Evolutionary conservation across 495 filamentous ascomycete species (phyloP).

Genomic region (Neurospora tetraspora): DNA sequence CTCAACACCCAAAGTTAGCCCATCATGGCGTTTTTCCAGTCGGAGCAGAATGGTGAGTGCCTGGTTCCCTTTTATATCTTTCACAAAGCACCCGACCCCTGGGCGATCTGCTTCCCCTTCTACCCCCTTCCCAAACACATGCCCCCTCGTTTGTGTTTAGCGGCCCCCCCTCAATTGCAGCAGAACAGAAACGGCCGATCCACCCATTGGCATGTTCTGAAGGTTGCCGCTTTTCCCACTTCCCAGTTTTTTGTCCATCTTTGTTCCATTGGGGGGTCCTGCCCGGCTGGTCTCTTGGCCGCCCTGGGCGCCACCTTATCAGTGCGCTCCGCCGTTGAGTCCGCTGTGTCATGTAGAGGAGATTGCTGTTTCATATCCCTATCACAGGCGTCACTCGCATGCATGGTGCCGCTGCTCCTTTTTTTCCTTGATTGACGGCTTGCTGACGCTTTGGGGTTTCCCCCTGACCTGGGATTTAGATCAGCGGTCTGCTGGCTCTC

Average conservation of each 20-base stretch:
- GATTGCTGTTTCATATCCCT: constrained; percentile 42
- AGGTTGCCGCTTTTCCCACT: constrained; percentile 12
- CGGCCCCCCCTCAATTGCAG: constrained; percentile 10
- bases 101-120: constrained; percentile 2
- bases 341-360: constrained; percentile 41
- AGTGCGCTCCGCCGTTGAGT: constrained; percentile 27
- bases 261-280: constrained; percentile 10
- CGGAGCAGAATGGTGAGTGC: constrained; percentile 24
- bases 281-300: neutral
- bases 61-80: constrained; percentile 5
- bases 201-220: constrained; percentile 14
- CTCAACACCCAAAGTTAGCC: constrained; percentile 2
- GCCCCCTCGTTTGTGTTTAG: neutral
- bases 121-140: neutral
- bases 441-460: constrained; percentile 26
- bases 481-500: constrained; percentile 38
- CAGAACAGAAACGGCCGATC: constrained; percentile 6
- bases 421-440: constrained; percentile 8
- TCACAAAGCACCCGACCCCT: constrained; percentile 1
- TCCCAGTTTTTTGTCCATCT: constrained; percentile 22
- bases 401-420: constrained; percentile 24
- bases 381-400: constrained; percentile 36
- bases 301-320: constrained; percentile 4
- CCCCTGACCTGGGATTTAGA: constrained; percentile 25
- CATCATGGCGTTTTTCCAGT: constrained; percentile 23